Base-by-base conservation (phyloP, 345 rosid species). In the Leavenworthia alabamica region DNA sequence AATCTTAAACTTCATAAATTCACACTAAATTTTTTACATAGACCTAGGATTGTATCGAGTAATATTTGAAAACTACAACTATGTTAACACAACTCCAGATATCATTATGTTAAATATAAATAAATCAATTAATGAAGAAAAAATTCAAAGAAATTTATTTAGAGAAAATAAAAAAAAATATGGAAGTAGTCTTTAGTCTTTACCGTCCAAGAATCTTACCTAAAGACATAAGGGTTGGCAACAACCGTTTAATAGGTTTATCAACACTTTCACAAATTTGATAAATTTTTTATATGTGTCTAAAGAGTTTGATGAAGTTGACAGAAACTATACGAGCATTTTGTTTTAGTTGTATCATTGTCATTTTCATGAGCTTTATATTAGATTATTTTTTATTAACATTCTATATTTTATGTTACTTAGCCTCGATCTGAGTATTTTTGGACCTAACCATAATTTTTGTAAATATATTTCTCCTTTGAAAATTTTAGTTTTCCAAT, bases 211-310 rank as follows among this genome's bases (percentile, higher is more conserved):
- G 62, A 61, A 61, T 69, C 43, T 54, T 48, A 53, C 33, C 41
- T 10, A 60, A 69, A 53, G 48, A 36, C 41, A 52, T 8, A 68
- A 60, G 54, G 54, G 32, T 67, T 67, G 71, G 64, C 64, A 67
- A 67, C 58, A 59, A 50, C 45, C 29, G 11, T 31, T 60, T 32
- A 31, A 42, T 60, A 32, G 48, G 54, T 50, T 68, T 33, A 22
- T 31, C 32, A 56, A 36, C 45, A 66, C 13, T 57, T 66, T 66
- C 33, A 51, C 40, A 62, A 26, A 16, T 26, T 11, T 31, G 11
- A n/a, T 31, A 8, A 31, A 8, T 2, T 2, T 36, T 8, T 36
- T 35, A 19, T 62, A 41, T 64, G 27, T 44, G 60, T 64, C 44
- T 57, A 15, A 23, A 32, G 60, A 26, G 27, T 50, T 50, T 59